Percentiles rank a stretch among this genome's conserved stretches.
Evolutionary conservation across 805 yeast genomes (phyloP).

Genomic region (Sugiyamaella valdiviana): DNA sequence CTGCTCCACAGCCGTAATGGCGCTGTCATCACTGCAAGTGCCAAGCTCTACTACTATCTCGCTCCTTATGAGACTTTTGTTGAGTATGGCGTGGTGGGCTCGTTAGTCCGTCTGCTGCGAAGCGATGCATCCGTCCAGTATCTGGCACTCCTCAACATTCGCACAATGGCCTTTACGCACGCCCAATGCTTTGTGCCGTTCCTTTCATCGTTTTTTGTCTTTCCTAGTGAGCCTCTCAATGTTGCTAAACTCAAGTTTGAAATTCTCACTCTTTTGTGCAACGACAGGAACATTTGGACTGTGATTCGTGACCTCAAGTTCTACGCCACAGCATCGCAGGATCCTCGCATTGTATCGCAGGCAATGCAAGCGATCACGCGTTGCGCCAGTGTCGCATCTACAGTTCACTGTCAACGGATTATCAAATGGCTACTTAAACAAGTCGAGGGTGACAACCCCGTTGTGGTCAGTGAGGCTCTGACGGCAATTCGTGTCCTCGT

Average conservation of each 20-base stretch:
- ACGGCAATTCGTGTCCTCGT: slow-evolving; percentile 67
- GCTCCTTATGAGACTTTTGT: slow-evolving; percentile 50
- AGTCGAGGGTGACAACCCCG: slow-evolving; percentile 32
- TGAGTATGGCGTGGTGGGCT: slow-evolving; percentile 43
- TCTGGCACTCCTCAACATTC: slow-evolving; percentile 44
- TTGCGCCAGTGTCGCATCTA: slow-evolving; percentile 45
- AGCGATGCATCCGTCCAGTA: slow-evolving; percentile 33
- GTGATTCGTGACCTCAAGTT: slow-evolving; percentile 61
- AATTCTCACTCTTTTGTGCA: slow-evolving; percentile 54
- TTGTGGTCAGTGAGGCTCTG: slow-evolving; percentile 55
- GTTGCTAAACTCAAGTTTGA: slow-evolving; percentile 51
- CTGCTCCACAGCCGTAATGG: slow-evolving; percentile 50
- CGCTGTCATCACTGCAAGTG: slow-evolving; percentile 54
- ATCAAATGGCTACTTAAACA: slow-evolving; percentile 59
- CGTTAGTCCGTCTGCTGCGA: slow-evolving; percentile 41
- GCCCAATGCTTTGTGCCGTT: slow-evolving; percentile 32
- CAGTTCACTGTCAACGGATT: slow-evolving; percentile 42
- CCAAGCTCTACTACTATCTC: slow-evolving; percentile 51
- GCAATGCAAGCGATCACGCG: slow-evolving; percentile 58
- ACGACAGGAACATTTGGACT: slow-evolving; percentile 43
- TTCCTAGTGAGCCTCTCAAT: slow-evolving; percentile 45
- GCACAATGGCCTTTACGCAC: slow-evolving; percentile 32
- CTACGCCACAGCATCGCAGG: slow-evolving; percentile 35
- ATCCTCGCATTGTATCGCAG: slow-evolving; percentile 33
- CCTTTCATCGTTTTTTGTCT: slow-evolving; percentile 41